Evolutionary conservation across 2,329 filamentous ascomycete genomes (phyloP).

Genomic region (Hymenoscyphus linearis): DNA sequence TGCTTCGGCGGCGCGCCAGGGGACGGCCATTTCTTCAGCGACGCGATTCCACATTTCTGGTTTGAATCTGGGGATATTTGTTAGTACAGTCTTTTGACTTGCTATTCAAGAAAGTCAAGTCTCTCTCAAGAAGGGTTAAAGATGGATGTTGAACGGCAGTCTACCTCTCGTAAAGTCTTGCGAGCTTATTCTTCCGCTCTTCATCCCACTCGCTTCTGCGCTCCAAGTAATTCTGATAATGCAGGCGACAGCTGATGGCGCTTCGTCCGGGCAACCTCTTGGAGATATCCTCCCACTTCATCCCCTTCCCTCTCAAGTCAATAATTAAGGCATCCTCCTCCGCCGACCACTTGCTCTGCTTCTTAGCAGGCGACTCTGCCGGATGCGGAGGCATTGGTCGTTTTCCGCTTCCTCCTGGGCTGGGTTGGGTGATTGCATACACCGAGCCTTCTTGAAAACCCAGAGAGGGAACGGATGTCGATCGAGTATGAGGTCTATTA

Average conservation of each 20-base stretch:
- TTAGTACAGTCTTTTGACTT: constrained; percentile 15
- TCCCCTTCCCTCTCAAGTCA: constrained; percentile 79
- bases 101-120: background rate
- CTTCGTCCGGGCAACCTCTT: constrained; percentile 85
- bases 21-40: constrained; percentile 88
- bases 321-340: constrained; percentile 95
- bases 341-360: constrained; percentile 93
- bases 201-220: constrained; percentile 93
- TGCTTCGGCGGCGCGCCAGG: constrained; percentile 91
- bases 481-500: constrained; percentile 33
- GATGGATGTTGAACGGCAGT: background rate
- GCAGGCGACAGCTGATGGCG: constrained; percentile 87
- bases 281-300: constrained; percentile 99
- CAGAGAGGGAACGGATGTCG: constrained; percentile 26
- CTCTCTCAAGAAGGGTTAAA: background rate
- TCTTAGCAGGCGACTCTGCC: constrained; percentile 71
- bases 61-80: constrained; percentile 67
- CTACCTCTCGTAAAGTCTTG: constrained; percentile 91
- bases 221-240: constrained; percentile 97
- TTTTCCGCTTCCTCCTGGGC: constrained; percentile 34
- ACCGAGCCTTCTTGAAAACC: constrained; percentile 21
- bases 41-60: constrained; percentile 97
- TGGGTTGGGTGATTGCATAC: constrained; percentile 20
- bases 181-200: constrained; percentile 94
- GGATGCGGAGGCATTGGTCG: constrained; percentile 50